Conservation (phyloP, 768 basidiomycete species). For the Russula lepida region DNA sequence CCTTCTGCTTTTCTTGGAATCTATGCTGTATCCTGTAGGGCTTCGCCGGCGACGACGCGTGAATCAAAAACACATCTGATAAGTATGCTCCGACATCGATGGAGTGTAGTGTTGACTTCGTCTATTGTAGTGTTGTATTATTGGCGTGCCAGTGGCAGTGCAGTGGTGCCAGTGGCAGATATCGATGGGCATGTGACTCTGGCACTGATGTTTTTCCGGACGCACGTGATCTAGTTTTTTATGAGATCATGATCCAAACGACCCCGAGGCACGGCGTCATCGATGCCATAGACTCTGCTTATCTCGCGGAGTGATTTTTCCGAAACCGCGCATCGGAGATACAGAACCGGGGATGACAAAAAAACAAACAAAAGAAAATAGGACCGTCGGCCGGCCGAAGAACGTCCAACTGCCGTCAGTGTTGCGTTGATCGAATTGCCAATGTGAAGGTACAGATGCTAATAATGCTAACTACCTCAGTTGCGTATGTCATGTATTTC, state of each 20-base stretch:
- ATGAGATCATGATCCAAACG: no score
- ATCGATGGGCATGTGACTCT: no score
- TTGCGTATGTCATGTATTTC: not conserved
- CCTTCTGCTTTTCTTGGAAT: not conserved
- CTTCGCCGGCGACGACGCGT: not conserved
- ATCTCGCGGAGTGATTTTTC: not conserved
- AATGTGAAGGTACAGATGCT: not conserved
- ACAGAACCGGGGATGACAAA: not conserved
- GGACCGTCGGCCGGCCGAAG: not conserved
- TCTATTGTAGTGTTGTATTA: not conserved
- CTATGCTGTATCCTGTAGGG: not conserved
- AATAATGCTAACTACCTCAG: not conserved
- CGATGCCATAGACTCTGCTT: no score
- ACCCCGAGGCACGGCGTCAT: no score
- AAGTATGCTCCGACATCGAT: no score
- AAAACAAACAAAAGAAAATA: not conserved
- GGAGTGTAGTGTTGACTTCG: not conserved
- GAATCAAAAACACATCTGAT: not conserved
- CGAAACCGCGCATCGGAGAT: not conserved
- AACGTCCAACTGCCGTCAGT: not conserved
- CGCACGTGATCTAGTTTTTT: no score
- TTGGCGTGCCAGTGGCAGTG: no score
- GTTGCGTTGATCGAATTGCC: not conserved
- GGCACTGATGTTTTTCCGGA: no score
- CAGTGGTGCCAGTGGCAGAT: no score